Percentiles rank a stretch among this genome's conserved stretches.
Evolutionary conservation across 495 filamentous ascomycete species (phyloP).

Genomic region (Lindgomyces ingoldianus): DNA sequence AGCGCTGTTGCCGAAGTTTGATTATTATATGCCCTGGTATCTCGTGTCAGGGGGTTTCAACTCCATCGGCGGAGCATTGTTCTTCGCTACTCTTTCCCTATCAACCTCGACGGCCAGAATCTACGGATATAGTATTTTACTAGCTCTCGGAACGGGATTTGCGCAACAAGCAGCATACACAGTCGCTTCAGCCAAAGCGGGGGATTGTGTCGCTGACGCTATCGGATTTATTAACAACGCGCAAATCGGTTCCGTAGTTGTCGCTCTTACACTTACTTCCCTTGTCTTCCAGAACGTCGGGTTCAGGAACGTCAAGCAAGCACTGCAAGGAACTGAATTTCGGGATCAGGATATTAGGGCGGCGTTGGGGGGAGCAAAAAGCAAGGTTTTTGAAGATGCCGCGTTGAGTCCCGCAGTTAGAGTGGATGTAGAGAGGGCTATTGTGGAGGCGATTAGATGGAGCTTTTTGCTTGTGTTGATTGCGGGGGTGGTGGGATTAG

Average conservation of each 20-base stretch:
- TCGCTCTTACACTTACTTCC: slow-evolving; percentile 29
- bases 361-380: slow-evolving; percentile 33
- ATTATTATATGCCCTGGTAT: slow-evolving; percentile 37
- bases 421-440: slow-evolving; percentile 22
- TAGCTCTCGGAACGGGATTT: slow-evolving; percentile 29
- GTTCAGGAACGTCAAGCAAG: slow-evolving; percentile 17
- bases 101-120: slow-evolving; percentile 13
- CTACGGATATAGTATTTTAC: slow-evolving; percentile 34
- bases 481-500: slow-evolving; percentile 25
- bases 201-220: slow-evolving; percentile 16
- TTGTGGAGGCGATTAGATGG: slow-evolving; percentile 35
- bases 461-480: slow-evolving; percentile 39
- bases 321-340: slow-evolving; percentile 22
- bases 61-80: slow-evolving; percentile 29
- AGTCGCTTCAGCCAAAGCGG: slow-evolving; percentile 4
- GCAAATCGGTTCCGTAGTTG: slow-evolving; percentile 26
- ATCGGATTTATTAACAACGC: slow-evolving; percentile 35
- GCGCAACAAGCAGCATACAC: slow-evolving; percentile 22
- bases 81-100: slow-evolving; percentile 13
- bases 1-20: slow-evolving; percentile 27
- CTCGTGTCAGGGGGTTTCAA: slow-evolving; percentile 23
- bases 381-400: slow-evolving; percentile 25
- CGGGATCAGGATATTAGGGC: slow-evolving; percentile 18
- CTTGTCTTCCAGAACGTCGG: slow-evolving; percentile 36
- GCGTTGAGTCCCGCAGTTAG: slow-evolving; percentile 9